These are phyloP conservation scores for Mycena leptocephala DNA, from an alignment of 768 basidiomycete genomes.

Conservation along the genomic window DNA sequence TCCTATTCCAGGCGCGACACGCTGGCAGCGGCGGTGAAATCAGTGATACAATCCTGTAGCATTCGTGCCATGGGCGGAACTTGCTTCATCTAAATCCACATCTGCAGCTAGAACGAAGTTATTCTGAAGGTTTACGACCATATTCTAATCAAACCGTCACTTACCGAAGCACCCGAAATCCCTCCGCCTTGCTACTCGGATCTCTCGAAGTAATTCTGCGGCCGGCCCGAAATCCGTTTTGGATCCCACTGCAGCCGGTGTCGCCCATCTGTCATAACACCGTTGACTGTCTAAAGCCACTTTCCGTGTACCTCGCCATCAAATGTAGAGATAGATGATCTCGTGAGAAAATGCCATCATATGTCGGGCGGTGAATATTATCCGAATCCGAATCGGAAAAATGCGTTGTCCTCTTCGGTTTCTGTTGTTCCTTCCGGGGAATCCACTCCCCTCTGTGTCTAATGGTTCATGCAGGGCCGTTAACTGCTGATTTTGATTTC, in stretches of 20 bases:
- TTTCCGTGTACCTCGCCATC: slow-evolving; percentile 26
- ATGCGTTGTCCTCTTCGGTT: neutral
- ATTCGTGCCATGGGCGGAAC: neutral
- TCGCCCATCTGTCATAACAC: neutral
- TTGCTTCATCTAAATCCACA: neutral
- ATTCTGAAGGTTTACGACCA: neutral
- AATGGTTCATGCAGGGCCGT: neutral
- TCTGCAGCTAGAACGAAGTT: neutral
- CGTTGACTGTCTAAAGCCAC: neutral
- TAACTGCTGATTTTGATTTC: neutral
- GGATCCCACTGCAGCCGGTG: neutral
- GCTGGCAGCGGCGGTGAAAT: slow-evolving; percentile 12
- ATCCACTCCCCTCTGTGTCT: neutral
- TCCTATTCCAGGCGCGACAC: neutral
- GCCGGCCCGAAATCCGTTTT: slow-evolving; percentile 4
- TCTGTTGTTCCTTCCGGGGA: neutral
- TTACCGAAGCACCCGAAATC: neutral
- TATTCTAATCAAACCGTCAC: neutral
- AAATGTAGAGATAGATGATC: slow-evolving; percentile 1
- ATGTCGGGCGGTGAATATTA: neutral
- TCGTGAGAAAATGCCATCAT: neutral
- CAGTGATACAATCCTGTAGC: neutral
- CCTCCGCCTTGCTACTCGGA: neutral
- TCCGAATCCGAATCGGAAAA: neutral
- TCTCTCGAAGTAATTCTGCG: neutral